A percentile compares a stretch with the other conserved stretches of the same genome.
Conservation (phyloP, 371 early-diverging fungal genomes). For the Apophysomyces ossiformis region DNA sequence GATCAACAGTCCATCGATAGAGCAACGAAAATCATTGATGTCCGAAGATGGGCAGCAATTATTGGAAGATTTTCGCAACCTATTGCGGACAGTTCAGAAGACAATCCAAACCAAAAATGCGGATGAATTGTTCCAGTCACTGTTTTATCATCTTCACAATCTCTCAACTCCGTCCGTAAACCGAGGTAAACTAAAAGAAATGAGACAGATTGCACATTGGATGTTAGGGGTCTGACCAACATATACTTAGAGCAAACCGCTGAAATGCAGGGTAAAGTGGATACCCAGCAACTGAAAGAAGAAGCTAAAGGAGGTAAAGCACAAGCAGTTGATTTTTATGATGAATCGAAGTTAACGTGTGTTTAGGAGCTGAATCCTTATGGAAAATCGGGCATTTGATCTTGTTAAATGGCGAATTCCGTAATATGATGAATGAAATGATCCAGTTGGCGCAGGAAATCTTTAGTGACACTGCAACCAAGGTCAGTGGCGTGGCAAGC, state of each 20-base stretch:
- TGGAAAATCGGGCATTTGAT: conserved; percentile 51
- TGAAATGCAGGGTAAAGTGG: not conserved
- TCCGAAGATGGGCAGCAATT: conserved; percentile 53
- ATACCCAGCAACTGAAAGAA: conserved; percentile 14
- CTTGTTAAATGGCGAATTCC: conserved; percentile 57
- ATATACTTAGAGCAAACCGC: not conserved
- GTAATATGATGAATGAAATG: conserved; percentile 52
- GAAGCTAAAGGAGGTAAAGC: conserved; percentile 39
- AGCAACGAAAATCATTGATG: conserved; percentile 50
- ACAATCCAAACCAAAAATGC: conserved; percentile 58
- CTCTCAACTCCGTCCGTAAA: conserved; percentile 23
- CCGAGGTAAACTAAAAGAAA: conserved; percentile 25
- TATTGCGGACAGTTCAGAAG: conserved; percentile 46
- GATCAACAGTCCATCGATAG: conserved; percentile 40
- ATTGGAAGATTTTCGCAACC: conserved; percentile 50
- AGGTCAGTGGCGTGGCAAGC: conserved; percentile 36
- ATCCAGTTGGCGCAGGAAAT: conserved; percentile 55
- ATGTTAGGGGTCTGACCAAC: not conserved
- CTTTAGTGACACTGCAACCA: conserved; percentile 44
- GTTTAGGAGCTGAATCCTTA: conserved; percentile 38
- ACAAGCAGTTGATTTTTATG: not conserved
- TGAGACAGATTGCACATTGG: not conserved
- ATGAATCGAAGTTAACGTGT: not conserved
- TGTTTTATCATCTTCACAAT: conserved; percentile 55
- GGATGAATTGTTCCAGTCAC: conserved; percentile 64